Evolutionary conservation across 2,329 filamentous ascomycete species (phyloP).

Genomic region (Nothophoma quercina): DNA sequence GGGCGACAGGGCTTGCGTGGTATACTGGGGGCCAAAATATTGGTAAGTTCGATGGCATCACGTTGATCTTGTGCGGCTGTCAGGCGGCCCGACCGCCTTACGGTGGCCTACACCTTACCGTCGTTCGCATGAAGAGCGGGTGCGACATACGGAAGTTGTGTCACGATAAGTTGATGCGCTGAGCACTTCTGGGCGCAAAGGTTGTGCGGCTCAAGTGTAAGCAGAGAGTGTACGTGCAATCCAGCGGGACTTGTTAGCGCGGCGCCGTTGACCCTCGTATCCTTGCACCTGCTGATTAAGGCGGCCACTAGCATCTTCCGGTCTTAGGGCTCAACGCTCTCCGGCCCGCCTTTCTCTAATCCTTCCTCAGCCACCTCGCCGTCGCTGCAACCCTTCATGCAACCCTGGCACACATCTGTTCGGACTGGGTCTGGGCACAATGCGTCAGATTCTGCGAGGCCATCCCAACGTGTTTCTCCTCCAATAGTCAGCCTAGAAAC

Average conservation of each 20-base stretch:
- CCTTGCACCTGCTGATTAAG: slow-evolving; percentile 10
- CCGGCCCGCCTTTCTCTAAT: slow-evolving; percentile 17
- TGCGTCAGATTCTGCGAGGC: slow-evolving; percentile 11
- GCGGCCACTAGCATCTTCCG: not conserved
- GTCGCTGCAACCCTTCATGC: slow-evolving; percentile 18
- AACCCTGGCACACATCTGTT: slow-evolving; percentile 11
- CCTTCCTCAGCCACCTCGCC: slow-evolving; percentile 16
- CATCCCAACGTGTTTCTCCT: slow-evolving; percentile 23
- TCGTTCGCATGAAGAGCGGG: not conserved
- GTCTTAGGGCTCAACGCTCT: slow-evolving; percentile 1
- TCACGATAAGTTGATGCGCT: not conserved
- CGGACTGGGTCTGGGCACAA: slow-evolving; percentile 14
- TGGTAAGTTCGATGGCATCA: not conserved
- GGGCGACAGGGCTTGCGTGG: slow-evolving; percentile 22
- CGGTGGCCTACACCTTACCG: not conserved
- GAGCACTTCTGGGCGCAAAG: not conserved
- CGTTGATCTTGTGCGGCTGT: not conserved
- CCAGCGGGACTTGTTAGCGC: slow-evolving; percentile 1
- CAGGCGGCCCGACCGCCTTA: slow-evolving; percentile 1
- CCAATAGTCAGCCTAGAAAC: slow-evolving; percentile 28
- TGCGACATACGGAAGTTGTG: not conserved
- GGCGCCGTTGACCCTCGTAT: not conserved
- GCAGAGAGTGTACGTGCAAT: slow-evolving; percentile 5
- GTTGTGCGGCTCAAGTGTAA: slow-evolving; percentile 6
- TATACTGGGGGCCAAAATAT: slow-evolving; percentile 30